A percentile compares a stretch with the other conserved stretches of the same genome.
Conservation (phyloP, 1,284 basidiomycete genomes). For the Volvariella volvacea region DNA sequence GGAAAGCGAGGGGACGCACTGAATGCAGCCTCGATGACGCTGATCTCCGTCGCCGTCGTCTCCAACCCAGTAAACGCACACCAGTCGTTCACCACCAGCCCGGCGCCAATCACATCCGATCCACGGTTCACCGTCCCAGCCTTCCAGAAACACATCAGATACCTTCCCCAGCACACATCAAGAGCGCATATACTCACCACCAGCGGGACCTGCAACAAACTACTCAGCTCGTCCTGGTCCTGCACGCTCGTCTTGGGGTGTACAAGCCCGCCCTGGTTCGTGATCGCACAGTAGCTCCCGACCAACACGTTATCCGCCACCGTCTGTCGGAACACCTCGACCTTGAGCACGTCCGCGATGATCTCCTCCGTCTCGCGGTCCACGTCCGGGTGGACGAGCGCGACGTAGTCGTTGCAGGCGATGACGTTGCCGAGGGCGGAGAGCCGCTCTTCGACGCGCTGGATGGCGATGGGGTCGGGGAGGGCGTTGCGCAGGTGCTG, state of each 20-base stretch:
- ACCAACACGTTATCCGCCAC: slow-evolving; percentile 96
- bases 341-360: slow-evolving; percentile 98
- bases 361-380: slow-evolving; percentile 99
- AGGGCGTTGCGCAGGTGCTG: slow-evolving; percentile 97
- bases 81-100: slow-evolving; percentile 98
- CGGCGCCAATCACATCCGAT: slow-evolving; percentile 96
- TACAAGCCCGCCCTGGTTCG: slow-evolving; percentile 95
- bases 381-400: slow-evolving; percentile 94
- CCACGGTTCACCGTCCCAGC: slow-evolving; percentile 98
- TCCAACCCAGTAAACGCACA: slow-evolving; percentile 95
- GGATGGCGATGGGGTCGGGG: slow-evolving; percentile 87
- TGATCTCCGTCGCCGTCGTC: slow-evolving; percentile 97
- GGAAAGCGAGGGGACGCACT: slow-evolving; percentile 46
- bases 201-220: slow-evolving; percentile 89
- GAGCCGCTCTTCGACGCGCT: slow-evolving; percentile 94
- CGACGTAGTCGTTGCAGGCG: slow-evolving; percentile 97
- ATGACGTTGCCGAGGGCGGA: slow-evolving; percentile 98
- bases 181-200: slow-evolving; percentile 55
- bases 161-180: not conserved
- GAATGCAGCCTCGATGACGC: slow-evolving; percentile 96
- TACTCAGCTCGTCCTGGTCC: slow-evolving; percentile 96
- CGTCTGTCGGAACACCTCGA: slow-evolving; percentile 98
- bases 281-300: slow-evolving; percentile 91
- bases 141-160: slow-evolving; percentile 29
- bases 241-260: slow-evolving; percentile 97